Base-by-base conservation (phyloP, 441 rosid genomes). In the Arabidopsis hybrid region DNA sequence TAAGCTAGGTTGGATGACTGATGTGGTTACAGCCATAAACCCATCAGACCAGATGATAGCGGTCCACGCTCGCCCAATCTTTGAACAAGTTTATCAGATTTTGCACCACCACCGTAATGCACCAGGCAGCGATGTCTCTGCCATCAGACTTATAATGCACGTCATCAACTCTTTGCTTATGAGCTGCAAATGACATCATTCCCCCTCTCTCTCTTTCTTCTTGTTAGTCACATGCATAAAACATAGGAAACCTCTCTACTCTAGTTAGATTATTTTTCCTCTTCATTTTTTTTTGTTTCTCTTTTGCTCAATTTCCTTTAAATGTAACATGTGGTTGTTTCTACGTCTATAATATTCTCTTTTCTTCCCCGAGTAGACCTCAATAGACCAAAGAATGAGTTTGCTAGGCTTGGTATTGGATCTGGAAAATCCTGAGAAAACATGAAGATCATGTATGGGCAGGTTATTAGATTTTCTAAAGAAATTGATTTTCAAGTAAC, bases 61-160 rank as follows among this genome's bases (percentile, higher is more conserved):
- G 0, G 67, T 79, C 50, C 87, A 87, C 29, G 85, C 76, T 2
- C 79, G 82, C 3, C 90, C 89, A 12, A 83, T 89, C 69, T 82
- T 89, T 21, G 90, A 87, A 71, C 89, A 87, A 62, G 94, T 89
- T 3, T 83, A 81, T 78, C 87, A 85, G 79, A 82, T 80, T 60
- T 72, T 89, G 60, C 83, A 72, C 50, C 86, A 81, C 13, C 84
- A 81, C 21, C 84, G 82, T 17, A 83, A 58, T 77, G 53, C 82
- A 47, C 85, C 88, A 1, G 86, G 85, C 14, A 49, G 81, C 0
- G 89, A 89, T 29, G 84, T 80, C 16, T 74, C 84, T 2, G 80
- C 79, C 43, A 77, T 83, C 69, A 89, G 89, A 7, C 76, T 86
- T 31, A 82, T 86, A 56, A 79, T 82, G 85, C 89, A 80, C 52